Base-by-base conservation (phyloP, 2,329 filamentous ascomycete genomes). In the Penicillium brevicompactum region DNA sequence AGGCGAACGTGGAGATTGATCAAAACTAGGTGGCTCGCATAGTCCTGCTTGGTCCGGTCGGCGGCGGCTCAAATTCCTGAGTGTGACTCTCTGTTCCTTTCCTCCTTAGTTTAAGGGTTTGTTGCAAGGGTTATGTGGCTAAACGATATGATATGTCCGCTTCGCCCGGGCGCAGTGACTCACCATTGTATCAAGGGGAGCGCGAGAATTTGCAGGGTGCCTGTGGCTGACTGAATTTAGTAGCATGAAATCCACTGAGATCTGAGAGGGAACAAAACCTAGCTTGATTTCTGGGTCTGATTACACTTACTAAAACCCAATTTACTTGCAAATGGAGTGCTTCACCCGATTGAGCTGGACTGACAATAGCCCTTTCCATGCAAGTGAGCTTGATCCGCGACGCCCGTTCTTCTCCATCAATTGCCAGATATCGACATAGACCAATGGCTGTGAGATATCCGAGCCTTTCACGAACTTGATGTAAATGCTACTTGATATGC, bases 181-280 rank as follows among this genome's bases (percentile, higher is more conserved):
- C 18, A 27, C 18, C 24, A 37, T 47, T 47, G 2, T 47, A 38
- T 31, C 13, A 37, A 18, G 18, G 32, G 31, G 30, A n/a, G 16
- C 6, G 18, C 4, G 7, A 37, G 45, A 38, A 47, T 47, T 47
- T 47, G 6, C 6, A 47, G 45, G 18, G 45, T 13, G 31, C 18
- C 45, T 47, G 6, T 47, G 6, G 45, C 45, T 47, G 7, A 47
- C 45, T 47, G 13, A 47, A 38, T 47, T 47, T 47, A 47, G 31
- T 37, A 47, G 45, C 13, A 47, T 47, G 10, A 24, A 46, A 47
- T 47, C 45, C 11, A 47, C 32, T 38, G 6, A 38, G 11, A 38
- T 38, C 18, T n/a, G 13, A 38, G 18, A 38, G 45, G n/a, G 45
- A 47, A 37, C 6, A 38, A 31, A 47, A 37, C 11, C 21, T 47